Conservation (phyloP, 768 basidiomycete genomes). For the Suillus subluteus region DNA sequence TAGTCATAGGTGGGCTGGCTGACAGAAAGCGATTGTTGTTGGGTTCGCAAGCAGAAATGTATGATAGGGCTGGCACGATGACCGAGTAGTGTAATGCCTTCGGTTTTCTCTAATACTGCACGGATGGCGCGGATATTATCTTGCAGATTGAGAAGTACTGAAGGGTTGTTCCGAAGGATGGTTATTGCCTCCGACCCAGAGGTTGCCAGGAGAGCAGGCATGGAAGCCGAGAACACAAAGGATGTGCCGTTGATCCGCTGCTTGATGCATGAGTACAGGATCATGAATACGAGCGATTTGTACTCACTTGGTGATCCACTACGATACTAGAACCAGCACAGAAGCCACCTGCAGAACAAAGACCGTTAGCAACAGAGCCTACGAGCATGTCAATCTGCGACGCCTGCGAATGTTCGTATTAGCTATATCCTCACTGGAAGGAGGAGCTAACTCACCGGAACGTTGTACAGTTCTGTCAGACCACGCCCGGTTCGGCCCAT, state of each 20-base stretch:
- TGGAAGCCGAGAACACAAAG: slow-evolving; percentile 95
- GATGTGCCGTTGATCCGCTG: slow-evolving; percentile 95
- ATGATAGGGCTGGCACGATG: slow-evolving; percentile 88
- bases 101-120: slow-evolving; percentile 78
- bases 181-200: slow-evolving; percentile 86
- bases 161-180: slow-evolving; percentile 74
- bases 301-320: slow-evolving; percentile 81
- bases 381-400: slow-evolving; percentile 93
- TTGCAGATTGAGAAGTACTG: slow-evolving; percentile 74
- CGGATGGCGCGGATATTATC: slow-evolving; percentile 82
- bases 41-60: slow-evolving; percentile 69
- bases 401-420: slow-evolving; percentile 50
- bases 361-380: slow-evolving; percentile 84
- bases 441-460: slow-evolving; percentile 64
- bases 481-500: slow-evolving; percentile 95
- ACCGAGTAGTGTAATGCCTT: slow-evolving; percentile 82
- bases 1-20: slow-evolving; percentile 47
- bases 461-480: slow-evolving; percentile 91
- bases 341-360: slow-evolving; percentile 90
- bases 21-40: slow-evolving; percentile 24
- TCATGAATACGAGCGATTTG: not conserved
- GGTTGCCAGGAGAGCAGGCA: slow-evolving; percentile 89
- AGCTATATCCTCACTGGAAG: not conserved
- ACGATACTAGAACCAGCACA: slow-evolving; percentile 87
- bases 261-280: not conserved